These are phyloP conservation scores for Lachancea sp. DNA, from an alignment of 805 yeast genomes.

Conservation along the genomic window DNA sequence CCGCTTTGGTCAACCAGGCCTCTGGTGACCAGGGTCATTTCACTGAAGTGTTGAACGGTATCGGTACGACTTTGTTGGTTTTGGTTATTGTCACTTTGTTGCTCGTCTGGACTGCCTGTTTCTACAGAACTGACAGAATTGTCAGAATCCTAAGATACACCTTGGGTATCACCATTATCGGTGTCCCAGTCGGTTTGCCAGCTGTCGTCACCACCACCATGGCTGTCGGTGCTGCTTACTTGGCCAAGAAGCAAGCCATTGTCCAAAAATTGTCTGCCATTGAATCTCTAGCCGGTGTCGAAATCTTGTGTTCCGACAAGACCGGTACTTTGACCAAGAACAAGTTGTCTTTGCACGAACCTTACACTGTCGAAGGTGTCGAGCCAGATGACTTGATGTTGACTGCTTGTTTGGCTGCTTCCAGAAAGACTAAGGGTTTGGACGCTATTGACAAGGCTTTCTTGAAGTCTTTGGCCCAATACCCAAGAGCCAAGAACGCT, in stretches of 20 bases:
- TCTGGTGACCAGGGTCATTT: slow-evolving; percentile 91
- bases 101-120: slow-evolving; percentile 87
- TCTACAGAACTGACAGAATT: slow-evolving; percentile 86
- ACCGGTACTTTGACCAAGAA: slow-evolving; percentile 98
- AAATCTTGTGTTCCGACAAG: slow-evolving; percentile 95
- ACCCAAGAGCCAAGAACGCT: slow-evolving; percentile 91
- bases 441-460: slow-evolving; percentile 97
- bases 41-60: slow-evolving; percentile 96
- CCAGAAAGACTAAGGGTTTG: slow-evolving; percentile 96
- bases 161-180: slow-evolving; percentile 90
- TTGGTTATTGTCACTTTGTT: slow-evolving; percentile 81
- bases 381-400: slow-evolving; percentile 93
- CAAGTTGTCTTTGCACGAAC: slow-evolving; percentile 92
- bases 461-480: slow-evolving; percentile 78
- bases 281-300: slow-evolving; percentile 96
- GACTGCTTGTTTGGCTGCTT: slow-evolving; percentile 96
- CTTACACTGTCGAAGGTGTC: slow-evolving; percentile 96
- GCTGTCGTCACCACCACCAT: slow-evolving; percentile 97
- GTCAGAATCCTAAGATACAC: slow-evolving; percentile 88
- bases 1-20: slow-evolving; percentile 92
- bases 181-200: slow-evolving; percentile 98
- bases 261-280: slow-evolving; percentile 95
- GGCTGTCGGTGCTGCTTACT: slow-evolving; percentile 99
- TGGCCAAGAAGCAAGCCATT: slow-evolving; percentile 95
- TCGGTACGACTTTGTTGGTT: slow-evolving; percentile 86